Evolutionary conservation across 371 early-diverging fungal genomes (phyloP), one percentile per base, ranked within the genome.

Genomic region (Mucor indicus): DNA sequence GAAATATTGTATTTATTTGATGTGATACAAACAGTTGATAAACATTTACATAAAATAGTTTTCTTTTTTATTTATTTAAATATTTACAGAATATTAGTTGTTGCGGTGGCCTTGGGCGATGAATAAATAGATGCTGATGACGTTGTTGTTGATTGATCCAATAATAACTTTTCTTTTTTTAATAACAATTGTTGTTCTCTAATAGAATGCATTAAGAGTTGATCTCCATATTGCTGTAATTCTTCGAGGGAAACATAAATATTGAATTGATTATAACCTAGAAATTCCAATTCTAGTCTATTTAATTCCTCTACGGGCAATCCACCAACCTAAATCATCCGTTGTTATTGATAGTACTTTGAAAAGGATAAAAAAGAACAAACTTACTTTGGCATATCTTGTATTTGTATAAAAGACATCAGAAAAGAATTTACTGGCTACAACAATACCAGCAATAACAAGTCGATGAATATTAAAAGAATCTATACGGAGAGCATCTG

Each of bases 271-370:
- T 81, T 77, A 17, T 51, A 32, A n/a, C 38, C 22, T 17, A 95
- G 72, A 52, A 94, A 91, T 65, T 93, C 89, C 15, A 94, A 60
- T 63, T 95, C 96, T 46, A 95, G 72, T 32, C 70, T 72, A 73
- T 98, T 98, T 39, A 98, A 72, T 71, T 98, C 98, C 45, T 77
- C 69, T 3, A 91, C 81, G 4, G 93, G 84, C 11, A 98, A 67
- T 10, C 98, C 98, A 52, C 98, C 98, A 25, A 98, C 96, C 87
- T 88, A 70, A 43, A n/a, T 19, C 2, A 23, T 37, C 22, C 23
- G 23, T 15, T 23, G 16, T 39, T 30, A 31, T 39, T 32, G 4
- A 21, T 23, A 45, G 10, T 4, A 4, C 4, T 35, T 35, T 21
- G 23, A 32, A 1, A 30, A 7, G 5, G 10, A 21, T 6, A 43